Evolutionary conservation across 164 flowering plant species (phyloP).

Genomic region (Saururus chinensis): DNA sequence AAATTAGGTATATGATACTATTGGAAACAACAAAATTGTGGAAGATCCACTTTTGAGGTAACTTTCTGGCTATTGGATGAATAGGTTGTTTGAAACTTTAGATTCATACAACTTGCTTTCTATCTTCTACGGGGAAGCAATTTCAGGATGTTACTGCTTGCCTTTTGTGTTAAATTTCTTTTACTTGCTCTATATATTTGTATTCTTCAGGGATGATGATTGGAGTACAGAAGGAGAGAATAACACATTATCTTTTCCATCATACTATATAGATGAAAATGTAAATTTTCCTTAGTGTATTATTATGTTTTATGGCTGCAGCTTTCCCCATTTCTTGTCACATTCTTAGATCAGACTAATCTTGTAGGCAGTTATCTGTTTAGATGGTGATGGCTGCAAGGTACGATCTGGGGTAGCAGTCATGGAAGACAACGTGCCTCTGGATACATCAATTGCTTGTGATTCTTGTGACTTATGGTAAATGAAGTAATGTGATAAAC

Average conservation of each 20-base stretch:
- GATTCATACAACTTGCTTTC: not conserved
- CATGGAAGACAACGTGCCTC: constrained; percentile 42
- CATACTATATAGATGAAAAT: constrained; percentile 98
- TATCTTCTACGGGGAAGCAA: not conserved
- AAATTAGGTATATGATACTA: constrained; percentile 80
- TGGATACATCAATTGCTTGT: constrained; percentile 98
- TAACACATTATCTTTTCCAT: constrained; percentile 83
- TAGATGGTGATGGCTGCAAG: constrained; percentile 96
- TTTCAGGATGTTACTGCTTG: too few relatives aligned
- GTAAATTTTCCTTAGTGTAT: constrained; percentile 30
- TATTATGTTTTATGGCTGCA: constrained; percentile 2
- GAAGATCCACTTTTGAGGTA: constrained; percentile 62
- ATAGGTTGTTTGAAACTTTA: too few relatives aligned
- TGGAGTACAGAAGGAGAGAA: constrained; percentile 78
- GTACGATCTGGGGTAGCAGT: constrained; percentile 43
- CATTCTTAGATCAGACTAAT: constrained; percentile 11
- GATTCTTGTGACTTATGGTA: constrained; percentile 93
- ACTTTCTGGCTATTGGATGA: not conserved
- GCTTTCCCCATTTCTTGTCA: constrained; percentile 7
- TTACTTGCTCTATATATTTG: constrained; percentile 1
- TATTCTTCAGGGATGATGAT: constrained; percentile 68
- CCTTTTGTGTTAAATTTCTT: not conserved
- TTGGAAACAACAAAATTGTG: constrained; percentile 56
- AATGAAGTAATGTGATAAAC: constrained; percentile 3
- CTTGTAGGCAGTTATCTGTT: constrained; percentile 92